Evolutionary conservation across 768 basidiomycete species (phyloP), one percentile per base, ranked within the genome.

Genomic region (Suillus luteus): DNA sequence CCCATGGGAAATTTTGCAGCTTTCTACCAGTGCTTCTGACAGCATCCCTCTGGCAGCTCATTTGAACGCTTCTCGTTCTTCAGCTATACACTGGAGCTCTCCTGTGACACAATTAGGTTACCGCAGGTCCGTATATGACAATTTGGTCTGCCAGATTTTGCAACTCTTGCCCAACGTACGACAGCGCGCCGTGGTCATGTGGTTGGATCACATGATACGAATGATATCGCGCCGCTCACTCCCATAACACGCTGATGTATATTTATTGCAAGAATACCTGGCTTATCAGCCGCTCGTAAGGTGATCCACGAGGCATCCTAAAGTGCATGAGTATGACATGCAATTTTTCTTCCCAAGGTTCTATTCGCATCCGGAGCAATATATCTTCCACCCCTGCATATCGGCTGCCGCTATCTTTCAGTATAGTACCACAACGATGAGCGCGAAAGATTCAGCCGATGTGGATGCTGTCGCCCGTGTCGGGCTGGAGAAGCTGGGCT

Each of bases 401-500:
- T 57, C 37, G 9, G 55, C 9, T 40, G 15, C 55, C 24, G 15
- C 22, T 57, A 24, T 40, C 38, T 40, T 57, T 57, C 55, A 10
- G 19, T 11, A 8, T 35, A 31, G 37, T 17, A 5, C 55, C 2
- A 57, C 35, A 44, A 31, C 60, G n/a, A 69, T 75, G 75, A 64
- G 5, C 22, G 33, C 52, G 12, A 58, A 65, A n/a, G 67, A 64
- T 14, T 27, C 5, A 1, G 8, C 59, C 43, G 71, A 78, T 51
- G 48, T 59, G 37, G 76, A 78, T 44, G 27, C 64, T 14, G 67
- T 61, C 22, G 78, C 79, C 22, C 69, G 71, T 24, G 65, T 78
- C 61, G 79, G 76, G 35, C 69, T 85, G n/a, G 75, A 85, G 70
- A 79, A 81, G 64, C 74, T 87, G 55, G 86, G 85, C 1, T 87